A percentile compares a stretch with the other conserved stretches of the same genome.
These are phyloP conservation scores for Fusarium duplospermum DNA, from an alignment of 2,329 filamentous ascomycete genomes.

Conservation along the genomic window DNA sequence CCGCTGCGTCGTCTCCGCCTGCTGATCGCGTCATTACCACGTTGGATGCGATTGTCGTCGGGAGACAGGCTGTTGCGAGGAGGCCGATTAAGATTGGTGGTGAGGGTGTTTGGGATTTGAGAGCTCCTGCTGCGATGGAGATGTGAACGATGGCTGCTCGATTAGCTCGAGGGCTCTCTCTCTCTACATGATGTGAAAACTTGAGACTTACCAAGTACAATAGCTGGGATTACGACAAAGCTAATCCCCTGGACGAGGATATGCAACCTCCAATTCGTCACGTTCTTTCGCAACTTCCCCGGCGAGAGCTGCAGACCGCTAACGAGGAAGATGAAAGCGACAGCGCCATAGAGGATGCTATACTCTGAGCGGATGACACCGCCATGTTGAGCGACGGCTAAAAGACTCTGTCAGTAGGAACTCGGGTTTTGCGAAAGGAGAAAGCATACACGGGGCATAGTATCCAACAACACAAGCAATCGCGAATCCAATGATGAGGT, in stretches of 20 bases:
- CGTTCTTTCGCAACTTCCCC: constrained; percentile 69
- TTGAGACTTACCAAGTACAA: constrained; percentile 63
- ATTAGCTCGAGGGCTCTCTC: constrained; percentile 22
- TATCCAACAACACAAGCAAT: constrained; percentile 61
- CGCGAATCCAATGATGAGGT: constrained; percentile 73
- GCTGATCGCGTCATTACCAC: constrained; percentile 79
- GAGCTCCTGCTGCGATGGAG: constrained; percentile 58
- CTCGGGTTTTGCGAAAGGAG: not conserved
- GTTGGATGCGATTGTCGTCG: constrained; percentile 79
- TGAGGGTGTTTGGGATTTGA: constrained; percentile 68
- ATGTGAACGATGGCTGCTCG: constrained; percentile 58
- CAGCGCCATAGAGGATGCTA: constrained; percentile 75
- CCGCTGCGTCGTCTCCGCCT: constrained; percentile 74
- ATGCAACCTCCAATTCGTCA: constrained; percentile 75
- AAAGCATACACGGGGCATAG: constrained; percentile 55
- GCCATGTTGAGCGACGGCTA: constrained; percentile 61
- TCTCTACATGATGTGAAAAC: not conserved
- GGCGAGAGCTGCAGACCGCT: constrained; percentile 77
- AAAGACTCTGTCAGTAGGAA: constrained; percentile 7
- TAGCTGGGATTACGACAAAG: constrained; percentile 73
- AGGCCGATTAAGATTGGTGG: constrained; percentile 75
- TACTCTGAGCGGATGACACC: constrained; percentile 65
- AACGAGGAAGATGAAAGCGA: constrained; percentile 77
- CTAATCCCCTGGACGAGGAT: constrained; percentile 74
- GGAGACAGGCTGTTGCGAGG: constrained; percentile 74